A percentile compares a stretch with the other conserved stretches of the same genome.
Evolutionary conservation across 768 basidiomycete genomes (phyloP).

Genomic region (Udeniomyces megalosporus): DNA sequence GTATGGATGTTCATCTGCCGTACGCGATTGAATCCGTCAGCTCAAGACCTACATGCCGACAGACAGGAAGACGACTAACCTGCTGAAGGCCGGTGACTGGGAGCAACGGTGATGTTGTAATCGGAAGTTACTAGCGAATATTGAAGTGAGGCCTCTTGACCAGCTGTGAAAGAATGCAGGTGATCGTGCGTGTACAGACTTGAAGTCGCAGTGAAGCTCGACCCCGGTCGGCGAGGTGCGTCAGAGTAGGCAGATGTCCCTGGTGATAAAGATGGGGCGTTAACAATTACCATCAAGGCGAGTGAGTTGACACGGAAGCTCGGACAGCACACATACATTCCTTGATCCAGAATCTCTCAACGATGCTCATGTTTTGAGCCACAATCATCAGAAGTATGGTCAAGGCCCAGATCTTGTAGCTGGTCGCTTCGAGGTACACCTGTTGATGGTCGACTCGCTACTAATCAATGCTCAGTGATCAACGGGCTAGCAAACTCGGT

Average conservation of each 20-base stretch:
- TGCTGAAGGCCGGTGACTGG: background rate
- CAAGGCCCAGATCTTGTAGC: conserved; percentile 6
- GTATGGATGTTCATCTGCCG: conserved; percentile 41
- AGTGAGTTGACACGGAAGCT: no score
- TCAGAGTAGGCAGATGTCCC: conserved; percentile 5
- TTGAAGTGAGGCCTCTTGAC: background rate
- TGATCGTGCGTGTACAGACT: background rate
- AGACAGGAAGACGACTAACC: no score
- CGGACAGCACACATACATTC: background rate
- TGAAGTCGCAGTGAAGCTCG: background rate
- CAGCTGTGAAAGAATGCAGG: background rate
- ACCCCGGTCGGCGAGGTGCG: background rate
- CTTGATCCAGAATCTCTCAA: conserved; percentile 10
- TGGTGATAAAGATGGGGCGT: background rate
- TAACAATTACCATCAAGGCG: no score
- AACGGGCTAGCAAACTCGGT: background rate
- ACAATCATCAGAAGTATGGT: conserved; percentile 6
- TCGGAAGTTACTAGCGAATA: no score
- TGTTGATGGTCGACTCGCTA: background rate
- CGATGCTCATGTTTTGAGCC: conserved; percentile 5
- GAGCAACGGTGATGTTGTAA: no score
- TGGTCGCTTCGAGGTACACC: conserved; percentile 31
- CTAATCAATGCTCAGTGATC: no score
- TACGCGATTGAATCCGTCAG: background rate
- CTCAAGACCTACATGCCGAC: no score